Conservation (phyloP, 345 rosid species). For the Aethionema arabicum region DNA sequence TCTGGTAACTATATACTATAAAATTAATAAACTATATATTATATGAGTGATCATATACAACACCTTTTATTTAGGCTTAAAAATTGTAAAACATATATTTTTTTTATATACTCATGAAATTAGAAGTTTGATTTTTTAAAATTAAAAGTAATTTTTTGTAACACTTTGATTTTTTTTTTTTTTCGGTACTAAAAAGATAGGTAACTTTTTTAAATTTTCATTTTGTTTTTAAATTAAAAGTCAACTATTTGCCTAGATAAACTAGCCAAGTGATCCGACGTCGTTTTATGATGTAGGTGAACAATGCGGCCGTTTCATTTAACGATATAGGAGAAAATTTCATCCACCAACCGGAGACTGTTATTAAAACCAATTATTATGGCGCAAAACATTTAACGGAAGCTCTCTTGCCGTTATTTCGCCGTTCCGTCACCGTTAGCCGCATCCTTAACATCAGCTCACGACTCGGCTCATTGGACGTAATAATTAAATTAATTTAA, state of each 20-base stretch:
- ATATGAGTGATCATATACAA: not conserved
- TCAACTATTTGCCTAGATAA: too few relatives aligned
- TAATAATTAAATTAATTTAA: constrained; percentile 17
- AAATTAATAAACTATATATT: not conserved
- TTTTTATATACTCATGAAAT: too few relatives aligned
- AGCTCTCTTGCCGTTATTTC: constrained; percentile 58
- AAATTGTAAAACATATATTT: too few relatives aligned
- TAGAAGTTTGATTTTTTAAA: too few relatives aligned
- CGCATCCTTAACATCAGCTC: constrained; percentile 66
- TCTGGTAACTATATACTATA: constrained; percentile 50
- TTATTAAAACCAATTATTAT: constrained; percentile 54
- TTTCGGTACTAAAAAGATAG: too few relatives aligned
- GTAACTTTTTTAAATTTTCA: too few relatives aligned
- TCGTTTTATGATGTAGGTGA: constrained; percentile 41
- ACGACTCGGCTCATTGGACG: constrained; percentile 58
- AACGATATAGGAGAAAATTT: constrained; percentile 52
- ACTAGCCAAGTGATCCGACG: not conserved
- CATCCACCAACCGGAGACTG: constrained; percentile 59
- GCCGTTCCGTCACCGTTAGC: constrained; percentile 38
- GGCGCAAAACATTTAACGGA: constrained; percentile 54
- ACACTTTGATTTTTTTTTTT: too few relatives aligned
- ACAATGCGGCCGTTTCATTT: constrained; percentile 69
- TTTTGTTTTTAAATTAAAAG: too few relatives aligned
- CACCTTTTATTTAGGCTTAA: too few relatives aligned
- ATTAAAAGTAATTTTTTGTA: too few relatives aligned